Base-by-base conservation (phyloP, 192 early-diverging fungal species). In the Coemansia sp. region DNA sequence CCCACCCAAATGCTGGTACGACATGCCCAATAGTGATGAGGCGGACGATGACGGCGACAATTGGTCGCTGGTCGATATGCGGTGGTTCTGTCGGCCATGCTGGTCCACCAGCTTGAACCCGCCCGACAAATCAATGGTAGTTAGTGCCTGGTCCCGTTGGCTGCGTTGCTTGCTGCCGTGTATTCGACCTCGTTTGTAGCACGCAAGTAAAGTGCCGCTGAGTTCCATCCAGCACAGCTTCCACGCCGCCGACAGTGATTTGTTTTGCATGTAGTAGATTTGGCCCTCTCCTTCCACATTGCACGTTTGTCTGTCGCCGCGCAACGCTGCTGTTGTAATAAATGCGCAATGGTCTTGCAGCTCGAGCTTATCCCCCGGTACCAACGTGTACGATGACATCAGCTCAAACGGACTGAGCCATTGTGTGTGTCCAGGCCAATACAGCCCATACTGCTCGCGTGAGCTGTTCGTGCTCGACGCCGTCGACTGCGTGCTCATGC, bases 381-480 rank as follows among this genome's bases (percentile, higher is more conserved):
- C 50, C 7, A 83, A 35, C 13, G 23, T 35, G 22, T 80, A 83
- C 19, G 52, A 23, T 12, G 51, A 55, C 35, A 83, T 53, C 19
- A 64, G 63, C 47, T 43, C 52, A 35, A 64, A 27, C 8, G 50
- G 19, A 12, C 79, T 68, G n/a, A 83, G 70, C 82, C 82, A 83
- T 20, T 76, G 64, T 13, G 45, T 56, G 0, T 57, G 63, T 1
- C 49, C 73, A 4, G 70, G 71, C 76, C 82, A 76, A 57, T 73
- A 83, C 41, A 83, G 58, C 26, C 67, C 82, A 48, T 64, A 83
- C 49, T 71, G 70, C 43, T 75, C 65, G 12, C 67, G 73, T 29
- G 60, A 18, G 26, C 19, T 57, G 29, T 26, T 51, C 57, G 52
- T 57, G 52, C 64, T 41, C 3, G 37, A 20, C 23, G 56, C 43